Evolutionary conservation across 805 yeast species (phyloP), one percentile per base, ranked within the genome.

Genomic region (Candida odintsovae): DNA sequence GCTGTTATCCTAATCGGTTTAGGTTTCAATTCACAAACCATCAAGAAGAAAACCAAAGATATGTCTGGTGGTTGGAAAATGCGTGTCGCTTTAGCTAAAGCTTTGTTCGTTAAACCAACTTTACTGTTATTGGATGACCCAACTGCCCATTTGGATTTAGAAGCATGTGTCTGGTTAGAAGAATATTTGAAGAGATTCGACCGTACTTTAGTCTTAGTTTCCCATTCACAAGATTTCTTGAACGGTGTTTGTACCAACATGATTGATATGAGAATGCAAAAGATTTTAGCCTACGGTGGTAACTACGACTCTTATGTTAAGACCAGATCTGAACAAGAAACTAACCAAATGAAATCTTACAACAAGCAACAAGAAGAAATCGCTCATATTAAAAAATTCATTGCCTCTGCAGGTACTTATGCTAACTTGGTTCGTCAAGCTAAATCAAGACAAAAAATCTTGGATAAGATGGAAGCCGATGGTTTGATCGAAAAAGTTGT

Each of bases 31-130:
- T 63, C 85, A 47, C 70, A 71, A 56, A 92, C 98, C 47, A 92
- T 94, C 63, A 76, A 78, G 66, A 94, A 94, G 79, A 85, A 83
- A 72, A 94, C 99, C 62, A 90, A 89, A 71, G 98, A 94, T 66
- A 94, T 94, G 99, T 89, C 97, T 65, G 99, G 99, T 80, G 99
- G 99, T 68, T 94, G 99, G 99, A 90, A 90, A 77, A 94, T 94
- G 99, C 89, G 99, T 75, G 99, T 94, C 52, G 98, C 99, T 40
- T 77, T 94, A 52, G 96, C 97, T 50, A 94, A 94, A 72, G 99
- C 99, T 26, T 77, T 94, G 59, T 94, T 94, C 76, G 98, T 94
- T 57, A 92, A 94, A 76, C 99, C 99, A 65, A 90, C 98, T 43
- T 73, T 94, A 59, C 76, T 94, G 64, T 74, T 94, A 60, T 81